Conservation (phyloP, 2,329 filamentous ascomycete genomes). For the Metarhizium rileyi region DNA sequence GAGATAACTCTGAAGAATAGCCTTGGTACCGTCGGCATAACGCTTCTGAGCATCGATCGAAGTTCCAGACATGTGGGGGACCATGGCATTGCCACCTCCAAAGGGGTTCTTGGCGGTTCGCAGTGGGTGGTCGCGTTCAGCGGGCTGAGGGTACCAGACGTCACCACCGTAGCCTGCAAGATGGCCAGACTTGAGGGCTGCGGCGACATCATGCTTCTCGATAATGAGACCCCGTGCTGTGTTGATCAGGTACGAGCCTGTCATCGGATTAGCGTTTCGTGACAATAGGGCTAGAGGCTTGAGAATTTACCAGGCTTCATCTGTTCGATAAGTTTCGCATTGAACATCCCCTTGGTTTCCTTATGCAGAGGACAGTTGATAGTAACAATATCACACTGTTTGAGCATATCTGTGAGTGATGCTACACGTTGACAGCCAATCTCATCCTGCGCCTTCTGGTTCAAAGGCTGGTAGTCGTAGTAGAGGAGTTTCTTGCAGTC, state of each 20-base stretch:
- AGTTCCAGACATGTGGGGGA: conserved; percentile 97
- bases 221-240: conserved; percentile 97
- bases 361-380: conserved; percentile 99
- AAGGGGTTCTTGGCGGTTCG: conserved; percentile 89
- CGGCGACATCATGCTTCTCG: conserved; percentile 97
- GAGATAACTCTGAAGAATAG: conserved; percentile 87
- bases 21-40: conserved; percentile 80
- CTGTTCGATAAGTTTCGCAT: conserved; percentile 97
- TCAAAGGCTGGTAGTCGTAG: conserved; percentile 97
- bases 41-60: conserved; percentile 96
- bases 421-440: conserved; percentile 90
- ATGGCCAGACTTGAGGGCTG: conserved; percentile 83
- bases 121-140: conserved; percentile 84
- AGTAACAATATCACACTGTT: conserved; percentile 92
- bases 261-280: background rate
- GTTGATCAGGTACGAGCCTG: conserved; percentile 93
- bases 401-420: conserved; percentile 82
- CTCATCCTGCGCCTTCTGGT: conserved; percentile 78
- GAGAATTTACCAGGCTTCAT: conserved; percentile 77
- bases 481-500: conserved; percentile 99
- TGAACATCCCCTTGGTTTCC: conserved; percentile 92
- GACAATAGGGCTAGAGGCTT: background rate
- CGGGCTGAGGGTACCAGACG: conserved; percentile 97
- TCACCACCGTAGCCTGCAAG: conserved; percentile 82
- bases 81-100: conserved; percentile 97